A percentile compares a stretch with the other conserved stretches of the same genome.
Conservation (phyloP, 345 rosid species). For the Excoecaria cochinchinensis region DNA sequence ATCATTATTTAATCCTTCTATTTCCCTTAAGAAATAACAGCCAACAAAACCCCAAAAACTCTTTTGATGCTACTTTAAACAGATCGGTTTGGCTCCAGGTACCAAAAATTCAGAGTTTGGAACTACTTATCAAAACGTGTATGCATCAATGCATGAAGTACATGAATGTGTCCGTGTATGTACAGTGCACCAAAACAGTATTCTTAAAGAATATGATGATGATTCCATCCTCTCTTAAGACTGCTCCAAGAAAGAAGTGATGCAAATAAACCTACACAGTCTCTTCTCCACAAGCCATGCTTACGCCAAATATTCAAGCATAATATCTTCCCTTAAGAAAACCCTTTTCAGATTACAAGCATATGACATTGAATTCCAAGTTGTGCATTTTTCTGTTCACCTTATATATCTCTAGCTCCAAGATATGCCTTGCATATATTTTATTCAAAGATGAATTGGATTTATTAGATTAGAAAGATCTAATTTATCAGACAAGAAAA, state of each 20-base stretch:
- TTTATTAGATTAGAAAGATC: neutral
- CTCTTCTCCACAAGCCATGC: neutral
- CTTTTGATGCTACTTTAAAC: neutral
- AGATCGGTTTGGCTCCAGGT: neutral
- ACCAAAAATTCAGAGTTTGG: neutral
- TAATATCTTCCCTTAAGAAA: neutral
- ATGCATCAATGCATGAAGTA: neutral
- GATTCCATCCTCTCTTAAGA: neutral
- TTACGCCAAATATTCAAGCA: neutral
- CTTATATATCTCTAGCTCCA: neutral
- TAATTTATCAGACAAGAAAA: too few relatives aligned
- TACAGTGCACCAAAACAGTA: neutral
- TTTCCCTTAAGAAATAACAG: neutral
- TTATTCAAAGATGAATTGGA: neutral
- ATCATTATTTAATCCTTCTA: neutral
- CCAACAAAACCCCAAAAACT: neutral
- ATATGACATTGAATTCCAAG: too few relatives aligned
- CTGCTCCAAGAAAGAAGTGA: neutral
- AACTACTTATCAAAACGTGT: neutral
- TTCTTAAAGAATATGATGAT: neutral
- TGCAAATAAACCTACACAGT: neutral
- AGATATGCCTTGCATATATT: neutral
- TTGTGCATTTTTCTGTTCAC: neutral
- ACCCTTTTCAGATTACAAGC: too few relatives aligned
- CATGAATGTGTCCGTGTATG: neutral